A percentile compares a stretch with the other conserved stretches of the same genome.
Conservation (phyloP, 2,329 filamentous ascomycete species). For the Fusarium devonianum region DNA sequence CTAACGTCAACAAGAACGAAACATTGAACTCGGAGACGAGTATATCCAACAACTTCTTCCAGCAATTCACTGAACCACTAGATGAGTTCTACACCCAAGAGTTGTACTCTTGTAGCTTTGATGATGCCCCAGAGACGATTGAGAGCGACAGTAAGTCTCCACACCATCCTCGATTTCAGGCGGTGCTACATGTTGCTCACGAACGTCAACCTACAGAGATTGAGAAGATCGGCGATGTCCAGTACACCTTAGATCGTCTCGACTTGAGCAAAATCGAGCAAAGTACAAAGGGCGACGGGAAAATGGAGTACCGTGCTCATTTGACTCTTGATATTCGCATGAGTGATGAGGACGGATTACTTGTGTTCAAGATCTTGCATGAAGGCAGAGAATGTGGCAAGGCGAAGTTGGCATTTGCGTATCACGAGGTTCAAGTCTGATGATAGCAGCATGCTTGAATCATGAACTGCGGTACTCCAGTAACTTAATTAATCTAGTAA, state of each 20-base stretch:
- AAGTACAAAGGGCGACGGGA: neutral
- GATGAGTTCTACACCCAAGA: neutral
- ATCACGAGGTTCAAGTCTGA: too few relatives aligned
- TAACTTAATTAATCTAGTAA: too few relatives aligned
- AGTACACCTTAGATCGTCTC: neutral
- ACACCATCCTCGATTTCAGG: neutral
- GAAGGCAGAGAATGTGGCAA: neutral
- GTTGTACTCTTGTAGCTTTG: slow-evolving; percentile 5
- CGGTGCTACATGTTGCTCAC: too few relatives aligned
- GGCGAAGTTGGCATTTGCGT: slow-evolving; percentile 1
- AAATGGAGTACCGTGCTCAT: neutral
- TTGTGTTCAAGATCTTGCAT: slow-evolving; percentile 2
- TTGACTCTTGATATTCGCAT: neutral
- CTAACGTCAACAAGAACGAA: neutral
- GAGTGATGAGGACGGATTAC: slow-evolving; percentile 3
- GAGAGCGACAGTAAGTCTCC: slow-evolving; percentile 6
- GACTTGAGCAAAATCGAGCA: neutral
- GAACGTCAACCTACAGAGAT: neutral
- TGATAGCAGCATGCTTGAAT: too few relatives aligned
- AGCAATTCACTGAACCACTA: neutral
- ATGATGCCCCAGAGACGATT: slow-evolving; percentile 1
- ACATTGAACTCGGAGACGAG: neutral
- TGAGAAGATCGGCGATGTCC: slow-evolving; percentile 1
- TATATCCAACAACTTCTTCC: neutral
- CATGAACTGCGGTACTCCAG: too few relatives aligned